Evolutionary conservation across 768 basidiomycete species (phyloP).

Genomic region (Trametes coccinea): DNA sequence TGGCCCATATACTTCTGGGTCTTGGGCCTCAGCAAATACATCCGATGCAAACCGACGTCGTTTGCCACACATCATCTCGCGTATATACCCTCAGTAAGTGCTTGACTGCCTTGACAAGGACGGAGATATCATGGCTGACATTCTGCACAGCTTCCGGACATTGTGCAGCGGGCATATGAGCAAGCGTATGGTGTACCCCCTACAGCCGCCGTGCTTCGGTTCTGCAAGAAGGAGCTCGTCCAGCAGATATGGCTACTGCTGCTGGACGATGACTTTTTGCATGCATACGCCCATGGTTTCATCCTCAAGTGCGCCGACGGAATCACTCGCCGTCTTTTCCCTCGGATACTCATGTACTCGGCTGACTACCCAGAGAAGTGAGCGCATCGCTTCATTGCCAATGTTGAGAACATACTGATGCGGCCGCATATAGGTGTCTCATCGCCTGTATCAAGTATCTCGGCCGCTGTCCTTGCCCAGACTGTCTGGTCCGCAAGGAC

Average conservation of each 20-base stretch:
- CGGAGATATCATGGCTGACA: slow-evolving; percentile 32
- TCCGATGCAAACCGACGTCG: slow-evolving; percentile 29
- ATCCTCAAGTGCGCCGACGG: slow-evolving; percentile 32
- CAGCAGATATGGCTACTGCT: slow-evolving; percentile 33
- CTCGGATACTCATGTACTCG: slow-evolving; percentile 32
- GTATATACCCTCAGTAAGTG: slow-evolving; percentile 43
- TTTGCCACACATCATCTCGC: slow-evolving; percentile 42
- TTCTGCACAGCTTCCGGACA: slow-evolving; percentile 30
- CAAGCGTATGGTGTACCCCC: slow-evolving; percentile 15
- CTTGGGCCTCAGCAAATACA: slow-evolving; percentile 34
- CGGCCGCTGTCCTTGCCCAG: slow-evolving; percentile 43
- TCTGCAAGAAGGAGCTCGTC: slow-evolving; percentile 35
- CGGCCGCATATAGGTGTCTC: slow-evolving; percentile 30
- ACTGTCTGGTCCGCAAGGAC: slow-evolving; percentile 34
- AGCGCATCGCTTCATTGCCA: neutral
- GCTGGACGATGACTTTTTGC: slow-evolving; percentile 28
- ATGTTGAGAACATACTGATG: neutral
- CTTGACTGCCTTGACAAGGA: slow-evolving; percentile 33
- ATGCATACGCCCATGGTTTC: slow-evolving; percentile 31
- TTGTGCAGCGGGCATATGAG: slow-evolving; percentile 32
- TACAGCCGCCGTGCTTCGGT: slow-evolving; percentile 27
- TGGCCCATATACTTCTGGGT: slow-evolving; percentile 42
- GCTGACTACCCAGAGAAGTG: slow-evolving; percentile 42
- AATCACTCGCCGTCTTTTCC: slow-evolving; percentile 27
- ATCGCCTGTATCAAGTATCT: slow-evolving; percentile 40